Conservation (phyloP, 2,329 filamentous ascomycete species). For the Penicillium oxalicum region DNA sequence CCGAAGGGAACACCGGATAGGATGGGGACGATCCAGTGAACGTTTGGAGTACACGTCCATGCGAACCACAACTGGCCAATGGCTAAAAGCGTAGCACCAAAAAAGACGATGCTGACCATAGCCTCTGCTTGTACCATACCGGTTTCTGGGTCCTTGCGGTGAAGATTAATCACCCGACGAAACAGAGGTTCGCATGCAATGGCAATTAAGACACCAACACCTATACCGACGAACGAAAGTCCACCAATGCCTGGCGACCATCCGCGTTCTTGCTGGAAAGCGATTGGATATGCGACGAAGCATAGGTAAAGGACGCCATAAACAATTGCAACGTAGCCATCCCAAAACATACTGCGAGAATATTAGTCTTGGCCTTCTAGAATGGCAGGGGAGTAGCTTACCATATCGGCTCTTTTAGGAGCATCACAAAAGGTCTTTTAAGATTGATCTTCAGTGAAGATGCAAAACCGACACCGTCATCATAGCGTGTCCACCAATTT, state of each 20-base stretch:
- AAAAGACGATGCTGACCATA: conserved; percentile 67
- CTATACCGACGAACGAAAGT: conserved; percentile 67
- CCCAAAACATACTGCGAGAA: conserved; percentile 58
- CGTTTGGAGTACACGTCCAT: conserved; percentile 71
- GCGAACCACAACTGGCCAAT: conserved; percentile 75
- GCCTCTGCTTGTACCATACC: conserved; percentile 68
- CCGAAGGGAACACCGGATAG: conserved; percentile 75
- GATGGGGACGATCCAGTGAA: conserved; percentile 75
- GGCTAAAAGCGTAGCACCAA: conserved; percentile 67
- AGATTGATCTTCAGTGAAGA: conserved; percentile 65
- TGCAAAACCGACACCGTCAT: conserved; percentile 57
- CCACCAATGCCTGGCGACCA: conserved; percentile 68
- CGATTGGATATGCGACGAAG: conserved; percentile 81
- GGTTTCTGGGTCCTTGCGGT: conserved; percentile 65
- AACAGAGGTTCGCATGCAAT: conserved; percentile 58
- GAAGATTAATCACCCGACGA: conserved; percentile 66
- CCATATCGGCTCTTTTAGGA: conserved; percentile 76
- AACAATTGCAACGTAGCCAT: conserved; percentile 62
- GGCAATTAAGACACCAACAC: conserved; percentile 46
- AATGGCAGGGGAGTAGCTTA: conserved; percentile 29
- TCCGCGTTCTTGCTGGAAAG: conserved; percentile 65
- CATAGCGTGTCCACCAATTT: conserved; percentile 71
- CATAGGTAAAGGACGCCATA: conserved; percentile 81
- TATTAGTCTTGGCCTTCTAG: conserved; percentile 1
- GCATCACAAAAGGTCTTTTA: conserved; percentile 66